Percentiles rank a stretch among this genome's conserved stretches.
Evolutionary conservation across 73 alveolate genomes (phyloP).

Genomic region (Stentor roeselii): DNA sequence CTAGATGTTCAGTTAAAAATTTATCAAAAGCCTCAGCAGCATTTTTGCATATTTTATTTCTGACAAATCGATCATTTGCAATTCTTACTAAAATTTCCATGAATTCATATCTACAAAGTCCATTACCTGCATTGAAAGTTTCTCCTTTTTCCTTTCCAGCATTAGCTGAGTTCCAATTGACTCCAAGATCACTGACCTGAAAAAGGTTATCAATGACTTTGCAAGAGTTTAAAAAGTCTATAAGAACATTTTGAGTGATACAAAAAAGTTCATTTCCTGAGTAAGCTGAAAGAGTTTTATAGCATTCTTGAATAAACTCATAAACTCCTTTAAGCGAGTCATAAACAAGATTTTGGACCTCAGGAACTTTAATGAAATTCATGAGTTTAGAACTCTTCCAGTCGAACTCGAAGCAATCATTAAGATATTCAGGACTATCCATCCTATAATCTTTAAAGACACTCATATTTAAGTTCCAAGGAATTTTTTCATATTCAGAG

Average conservation of each 20-base stretch:
- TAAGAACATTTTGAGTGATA: slow-evolving; percentile 28
- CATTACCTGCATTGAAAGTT: slow-evolving; percentile 41
- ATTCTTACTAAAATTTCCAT: slow-evolving; percentile 55
- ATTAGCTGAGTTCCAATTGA: slow-evolving; percentile 46
- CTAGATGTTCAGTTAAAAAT: slow-evolving; percentile 3
- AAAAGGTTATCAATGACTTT: slow-evolving; percentile 26
- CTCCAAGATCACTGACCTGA: slow-evolving; percentile 46
- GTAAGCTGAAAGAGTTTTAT: slow-evolving; percentile 40
- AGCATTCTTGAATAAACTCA: slow-evolving; percentile 35
- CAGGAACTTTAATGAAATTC: slow-evolving; percentile 53
- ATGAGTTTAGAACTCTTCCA: slow-evolving; percentile 66
- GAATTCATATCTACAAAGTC: slow-evolving; percentile 41
- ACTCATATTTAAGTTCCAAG: slow-evolving; percentile 52
- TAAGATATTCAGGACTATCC: slow-evolving; percentile 55
- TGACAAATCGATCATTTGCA: slow-evolving; percentile 49
- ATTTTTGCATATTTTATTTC: slow-evolving; percentile 31
- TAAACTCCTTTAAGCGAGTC: slow-evolving; percentile 40
- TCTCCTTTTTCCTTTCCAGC: slow-evolving; percentile 35
- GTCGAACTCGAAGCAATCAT: slow-evolving; percentile 83
- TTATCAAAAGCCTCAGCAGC: background rate
- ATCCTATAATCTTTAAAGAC: slow-evolving; percentile 52
- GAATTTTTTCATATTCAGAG: slow-evolving; percentile 3
- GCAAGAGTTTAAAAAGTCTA: slow-evolving; percentile 25
- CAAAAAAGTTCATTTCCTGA: slow-evolving; percentile 32
- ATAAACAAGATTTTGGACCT: slow-evolving; percentile 42